These are phyloP conservation scores for Letharia lupina DNA, from an alignment of 495 filamentous ascomycete species.

Conservation along the genomic window DNA sequence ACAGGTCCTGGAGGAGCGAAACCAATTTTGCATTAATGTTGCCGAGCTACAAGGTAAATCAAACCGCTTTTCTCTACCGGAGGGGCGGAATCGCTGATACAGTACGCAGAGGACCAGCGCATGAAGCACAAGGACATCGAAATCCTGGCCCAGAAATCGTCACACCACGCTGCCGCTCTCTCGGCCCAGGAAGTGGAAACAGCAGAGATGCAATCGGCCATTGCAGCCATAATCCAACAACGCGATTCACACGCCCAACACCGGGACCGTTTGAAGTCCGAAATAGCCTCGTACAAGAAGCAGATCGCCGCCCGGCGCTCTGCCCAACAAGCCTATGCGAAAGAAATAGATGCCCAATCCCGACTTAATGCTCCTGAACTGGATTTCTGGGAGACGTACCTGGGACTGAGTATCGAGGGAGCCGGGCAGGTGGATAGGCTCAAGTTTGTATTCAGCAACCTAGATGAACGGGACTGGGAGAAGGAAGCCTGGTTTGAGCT, in stretches of 20 bases:
- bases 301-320: slow-evolving; percentile 53
- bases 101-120: slow-evolving; percentile 67
- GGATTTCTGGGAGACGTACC: slow-evolving; percentile 87
- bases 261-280: slow-evolving; percentile 63
- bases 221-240: slow-evolving; percentile 63
- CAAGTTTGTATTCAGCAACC: slow-evolving; percentile 85
- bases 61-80: no score
- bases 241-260: slow-evolving; percentile 65
- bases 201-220: slow-evolving; percentile 75
- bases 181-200: slow-evolving; percentile 82
- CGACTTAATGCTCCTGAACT: slow-evolving; percentile 84
- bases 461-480: slow-evolving; percentile 81
- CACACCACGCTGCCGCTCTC: slow-evolving; percentile 69
- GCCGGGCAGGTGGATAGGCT: slow-evolving; percentile 74
- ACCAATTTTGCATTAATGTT: slow-evolving; percentile 84
- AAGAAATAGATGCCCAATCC: slow-evolving; percentile 66
- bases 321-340: slow-evolving; percentile 52
- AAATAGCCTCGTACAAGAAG: slow-evolving; percentile 71
- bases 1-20: slow-evolving; percentile 82
- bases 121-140: slow-evolving; percentile 84
- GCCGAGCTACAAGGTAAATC: slow-evolving; percentile 75
- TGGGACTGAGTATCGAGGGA: slow-evolving; percentile 85
- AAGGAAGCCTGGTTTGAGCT: slow-evolving; percentile 91
- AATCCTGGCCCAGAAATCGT: slow-evolving; percentile 66
- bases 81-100: slow-evolving; percentile 23